Percentiles rank a stretch among this genome's conserved stretches.
Evolutionary conservation across 2,329 filamentous ascomycete species (phyloP).

Genomic region (Endocalyx cinctus): DNA sequence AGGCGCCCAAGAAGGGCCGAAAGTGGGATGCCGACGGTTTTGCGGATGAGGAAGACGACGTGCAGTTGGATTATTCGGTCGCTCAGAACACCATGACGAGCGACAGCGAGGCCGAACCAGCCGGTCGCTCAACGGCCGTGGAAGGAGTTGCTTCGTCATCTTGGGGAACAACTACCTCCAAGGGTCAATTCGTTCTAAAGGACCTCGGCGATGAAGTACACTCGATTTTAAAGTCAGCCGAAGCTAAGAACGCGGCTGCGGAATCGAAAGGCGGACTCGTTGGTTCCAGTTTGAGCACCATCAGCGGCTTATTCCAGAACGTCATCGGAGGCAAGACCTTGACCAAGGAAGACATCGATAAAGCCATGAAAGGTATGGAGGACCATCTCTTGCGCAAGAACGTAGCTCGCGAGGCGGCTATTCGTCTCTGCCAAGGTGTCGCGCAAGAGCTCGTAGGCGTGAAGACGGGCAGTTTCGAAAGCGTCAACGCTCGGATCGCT

Average conservation of each 20-base stretch:
- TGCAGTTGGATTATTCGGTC: slow-evolving; percentile 86
- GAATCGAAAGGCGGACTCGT: slow-evolving; percentile 62
- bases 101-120: slow-evolving; percentile 47
- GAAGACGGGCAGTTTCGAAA: slow-evolving; percentile 90
- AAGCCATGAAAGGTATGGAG: slow-evolving; percentile 93
- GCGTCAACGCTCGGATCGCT: slow-evolving; percentile 76
- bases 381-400: slow-evolving; percentile 94
- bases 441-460: slow-evolving; percentile 84
- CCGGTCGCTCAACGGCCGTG: slow-evolving; percentile 53
- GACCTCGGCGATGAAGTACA: slow-evolving; percentile 93
- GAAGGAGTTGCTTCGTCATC: slow-evolving; percentile 73
- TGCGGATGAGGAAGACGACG: slow-evolving; percentile 76
- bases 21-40: slow-evolving; percentile 90
- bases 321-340: slow-evolving; percentile 92
- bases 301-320: slow-evolving; percentile 87
- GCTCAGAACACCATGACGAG: slow-evolving; percentile 42
- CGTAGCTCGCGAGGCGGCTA: slow-evolving; percentile 87
- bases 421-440: slow-evolving; percentile 86
- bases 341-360: slow-evolving; percentile 82
- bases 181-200: slow-evolving; percentile 90
- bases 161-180: slow-evolving; percentile 79
- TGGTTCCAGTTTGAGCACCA: slow-evolving; percentile 73
- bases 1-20: slow-evolving; percentile 73
- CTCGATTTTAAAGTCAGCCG: slow-evolving; percentile 78
- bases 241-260: slow-evolving; percentile 53